Evolutionary conservation across 2,329 filamentous ascomycete genomes (phyloP).

Genomic region (Lecanicillium sp.): DNA sequence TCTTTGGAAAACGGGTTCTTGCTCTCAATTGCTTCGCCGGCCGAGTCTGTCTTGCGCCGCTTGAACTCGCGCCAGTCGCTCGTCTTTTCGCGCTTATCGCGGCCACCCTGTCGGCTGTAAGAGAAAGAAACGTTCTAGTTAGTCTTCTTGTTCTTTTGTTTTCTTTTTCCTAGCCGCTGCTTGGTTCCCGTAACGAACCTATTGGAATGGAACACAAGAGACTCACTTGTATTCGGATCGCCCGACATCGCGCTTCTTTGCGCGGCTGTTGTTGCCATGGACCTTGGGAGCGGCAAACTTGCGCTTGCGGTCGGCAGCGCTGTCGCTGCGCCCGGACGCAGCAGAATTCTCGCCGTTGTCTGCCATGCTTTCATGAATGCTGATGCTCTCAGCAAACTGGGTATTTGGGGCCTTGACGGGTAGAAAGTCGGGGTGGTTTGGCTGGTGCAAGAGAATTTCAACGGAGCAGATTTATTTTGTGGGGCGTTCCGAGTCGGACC

Average conservation of each 20-base stretch:
- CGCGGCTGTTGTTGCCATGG: constrained; percentile 6
- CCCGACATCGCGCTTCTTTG: constrained; percentile 1
- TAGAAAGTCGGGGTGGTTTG: neutral
- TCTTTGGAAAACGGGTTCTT: constrained; percentile 53
- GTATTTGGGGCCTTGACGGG: neutral
- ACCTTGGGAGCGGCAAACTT: constrained; percentile 4
- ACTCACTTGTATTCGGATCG: neutral
- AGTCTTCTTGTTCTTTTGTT: too few relatives aligned
- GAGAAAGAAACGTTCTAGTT: too few relatives aligned
- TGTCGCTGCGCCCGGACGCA: constrained; percentile 1
- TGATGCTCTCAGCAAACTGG: neutral
- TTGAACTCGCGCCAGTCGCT: constrained; percentile 32
- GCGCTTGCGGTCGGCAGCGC: constrained; percentile 4
- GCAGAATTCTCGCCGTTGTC: constrained; percentile 8
- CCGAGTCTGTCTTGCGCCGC: constrained; percentile 30
- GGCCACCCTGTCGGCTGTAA: too few relatives aligned
- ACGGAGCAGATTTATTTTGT: too few relatives aligned
- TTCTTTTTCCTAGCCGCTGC: too few relatives aligned
- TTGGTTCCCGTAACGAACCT: too few relatives aligned
- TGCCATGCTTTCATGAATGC: constrained; percentile 8
- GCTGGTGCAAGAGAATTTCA: constrained; percentile 1
- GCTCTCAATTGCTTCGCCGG: constrained; percentile 22
- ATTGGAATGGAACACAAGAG: too few relatives aligned
- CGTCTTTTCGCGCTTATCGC: constrained; percentile 29
- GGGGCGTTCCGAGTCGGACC: too few relatives aligned